phyloP scores from a whole-genome alignment of 2,329 filamentous ascomycete genomes.

The Stagonosporopsis cucurbitacearum region DNA sequence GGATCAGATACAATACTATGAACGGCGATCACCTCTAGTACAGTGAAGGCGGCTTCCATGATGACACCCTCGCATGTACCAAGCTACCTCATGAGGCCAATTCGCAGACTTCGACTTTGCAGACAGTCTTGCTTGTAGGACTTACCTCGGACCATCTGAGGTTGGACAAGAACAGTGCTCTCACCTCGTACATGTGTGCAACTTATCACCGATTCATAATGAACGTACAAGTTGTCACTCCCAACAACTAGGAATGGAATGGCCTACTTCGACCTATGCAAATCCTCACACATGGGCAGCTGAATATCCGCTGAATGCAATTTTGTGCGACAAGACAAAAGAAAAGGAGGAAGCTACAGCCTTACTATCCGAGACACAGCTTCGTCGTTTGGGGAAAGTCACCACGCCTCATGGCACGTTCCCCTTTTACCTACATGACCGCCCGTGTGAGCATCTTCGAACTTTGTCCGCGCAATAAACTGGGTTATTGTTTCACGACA shows the following conservation, averaged over 20 bases:
- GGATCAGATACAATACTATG: not conserved
- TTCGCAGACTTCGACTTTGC: not conserved
- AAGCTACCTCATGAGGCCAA: not conserved
- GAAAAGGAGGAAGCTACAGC: too few species aligned
- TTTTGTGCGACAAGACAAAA: too few species aligned
- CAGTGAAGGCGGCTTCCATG: not conserved
- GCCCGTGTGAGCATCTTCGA: too few species aligned
- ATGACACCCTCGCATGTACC: not conserved
- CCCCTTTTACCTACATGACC: too few species aligned
- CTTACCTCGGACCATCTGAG: not conserved
- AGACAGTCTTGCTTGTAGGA: not conserved
- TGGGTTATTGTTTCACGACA: not conserved
- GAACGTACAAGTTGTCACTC: too few species aligned
- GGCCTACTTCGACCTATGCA: too few species aligned
- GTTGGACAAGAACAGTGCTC: not conserved
- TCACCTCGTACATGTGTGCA: too few species aligned
- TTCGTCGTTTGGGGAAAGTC: not conserved
- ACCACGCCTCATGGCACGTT: not conserved
- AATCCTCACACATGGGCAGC: too few species aligned
- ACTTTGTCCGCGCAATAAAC: not conserved
- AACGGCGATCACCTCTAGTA: not conserved
- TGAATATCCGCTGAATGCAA: too few species aligned
- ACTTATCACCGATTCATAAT: too few species aligned
- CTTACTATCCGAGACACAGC: too few species aligned
- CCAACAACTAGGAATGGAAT: too few species aligned